Evolutionary conservation across 2,329 filamentous ascomycete genomes (phyloP), one percentile per base, ranked within the genome.

Genomic region (Arthrocladium fulminans): DNA sequence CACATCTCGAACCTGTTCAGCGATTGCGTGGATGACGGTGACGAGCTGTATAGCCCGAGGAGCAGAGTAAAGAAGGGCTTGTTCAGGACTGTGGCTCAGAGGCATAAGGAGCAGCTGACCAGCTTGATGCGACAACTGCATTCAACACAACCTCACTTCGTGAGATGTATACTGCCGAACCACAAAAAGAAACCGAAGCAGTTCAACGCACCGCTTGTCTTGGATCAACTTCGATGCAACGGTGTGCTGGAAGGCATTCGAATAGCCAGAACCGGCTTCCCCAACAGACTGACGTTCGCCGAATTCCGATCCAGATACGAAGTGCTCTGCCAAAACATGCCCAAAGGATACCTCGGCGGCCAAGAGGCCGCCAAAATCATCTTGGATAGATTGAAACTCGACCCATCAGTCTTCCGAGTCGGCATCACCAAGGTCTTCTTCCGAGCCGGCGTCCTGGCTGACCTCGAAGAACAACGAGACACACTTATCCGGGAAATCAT

Each of bases 161-260:
- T 98, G 24, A 86, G 92, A 40, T 98, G 92, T 63, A 98, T 98
- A 53, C 75, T 98, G 51, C 94, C 92, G 2, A 98, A 98, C 62
- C 92, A 98, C 73, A 96, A 95, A 68, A 98, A 98, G 68, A 79
- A 83, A 20, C 88, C 92, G 0, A 98, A 98, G 67, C 85, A 89
- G 62, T 88, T 97, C 66, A 86, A 85, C 61, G 87, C 86, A 2
- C 80, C 88, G 2, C 78, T 98, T n/a, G 94, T 98, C 1, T 76
- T 98, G 4, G 92, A 98, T 61, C 94, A 98, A 65, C 73, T 98
- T n/a, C 82, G 92, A 45, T 98, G 92, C 69, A 98, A 98, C 64
- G 92, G 92, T 84, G 92, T 98, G 2, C 75, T 98, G n/a, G 92
- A 98, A 69, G 92, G 92, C 53, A 98, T 98, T 61, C 81, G 92